Conservation (phyloP, 768 basidiomycete species). For the Xerocomellus intermedius region DNA sequence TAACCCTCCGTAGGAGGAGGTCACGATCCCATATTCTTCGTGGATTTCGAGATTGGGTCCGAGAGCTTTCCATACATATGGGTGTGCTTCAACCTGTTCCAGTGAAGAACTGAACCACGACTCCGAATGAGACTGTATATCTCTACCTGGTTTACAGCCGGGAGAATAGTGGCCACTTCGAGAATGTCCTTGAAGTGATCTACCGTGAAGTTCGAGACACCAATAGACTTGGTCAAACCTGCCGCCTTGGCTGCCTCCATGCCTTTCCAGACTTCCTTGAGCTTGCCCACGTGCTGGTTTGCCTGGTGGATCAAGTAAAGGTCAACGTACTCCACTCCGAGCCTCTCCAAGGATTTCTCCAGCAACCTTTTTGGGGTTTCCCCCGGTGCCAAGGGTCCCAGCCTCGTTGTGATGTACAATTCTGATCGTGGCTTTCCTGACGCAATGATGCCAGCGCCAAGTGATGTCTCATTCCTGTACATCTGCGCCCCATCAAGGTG, state of each 20-base stretch:
- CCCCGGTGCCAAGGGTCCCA: conserved; percentile 35
- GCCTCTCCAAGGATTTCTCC: conserved; percentile 50
- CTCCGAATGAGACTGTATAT: background rate
- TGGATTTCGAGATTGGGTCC: conserved; percentile 34
- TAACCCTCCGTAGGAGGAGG: conserved; percentile 41
- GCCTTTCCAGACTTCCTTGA: conserved; percentile 55
- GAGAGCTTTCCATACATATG: conserved; percentile 47
- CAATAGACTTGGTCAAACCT: conserved; percentile 42
- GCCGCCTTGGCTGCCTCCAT: conserved; percentile 56
- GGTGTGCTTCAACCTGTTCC: conserved; percentile 51
- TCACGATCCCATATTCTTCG: conserved; percentile 38
- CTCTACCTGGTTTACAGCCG: conserved; percentile 54
- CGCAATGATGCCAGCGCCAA: conserved; percentile 50
- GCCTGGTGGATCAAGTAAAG: conserved; percentile 62
- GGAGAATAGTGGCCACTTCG: conserved; percentile 42
- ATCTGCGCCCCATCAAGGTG: conserved; percentile 66
- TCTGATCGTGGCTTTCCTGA: conserved; percentile 52
- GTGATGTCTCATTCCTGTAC: conserved; percentile 54
- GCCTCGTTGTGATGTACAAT: conserved; percentile 64
- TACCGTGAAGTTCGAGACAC: conserved; percentile 55
- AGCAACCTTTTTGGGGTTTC: conserved; percentile 50
- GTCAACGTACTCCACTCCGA: conserved; percentile 57
- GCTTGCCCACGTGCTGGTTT: conserved; percentile 36
- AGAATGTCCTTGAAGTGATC: conserved; percentile 44
- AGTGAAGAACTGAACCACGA: background rate